Conservation (phyloP, 2,329 filamentous ascomycete genomes). For the Thelonectria rubi region DNA sequence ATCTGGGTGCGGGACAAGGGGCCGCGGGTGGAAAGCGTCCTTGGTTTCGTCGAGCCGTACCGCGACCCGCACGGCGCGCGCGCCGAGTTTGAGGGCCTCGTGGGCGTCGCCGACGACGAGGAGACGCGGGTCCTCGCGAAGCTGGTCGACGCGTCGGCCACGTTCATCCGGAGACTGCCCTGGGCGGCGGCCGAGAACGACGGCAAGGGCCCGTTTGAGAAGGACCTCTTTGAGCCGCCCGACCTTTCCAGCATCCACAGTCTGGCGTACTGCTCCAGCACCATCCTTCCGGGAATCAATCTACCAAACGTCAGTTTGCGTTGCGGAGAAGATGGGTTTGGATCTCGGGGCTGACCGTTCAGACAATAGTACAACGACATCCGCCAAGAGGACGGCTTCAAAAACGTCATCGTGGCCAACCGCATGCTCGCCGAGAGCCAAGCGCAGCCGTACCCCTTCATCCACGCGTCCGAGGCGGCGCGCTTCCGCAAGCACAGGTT, state of each 20-base stretch:
- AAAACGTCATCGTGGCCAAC: constrained; percentile 70
- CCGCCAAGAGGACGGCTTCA: constrained; percentile 68
- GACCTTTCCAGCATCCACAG: constrained; percentile 79
- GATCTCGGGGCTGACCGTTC: background rate
- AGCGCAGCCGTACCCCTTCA: constrained; percentile 59
- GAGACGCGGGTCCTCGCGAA: constrained; percentile 67
- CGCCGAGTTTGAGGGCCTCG: constrained; percentile 68
- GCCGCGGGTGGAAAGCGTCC: constrained; percentile 65
- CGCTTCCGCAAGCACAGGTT: constrained; percentile 71
- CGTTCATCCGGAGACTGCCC: constrained; percentile 73
- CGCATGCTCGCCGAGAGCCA: constrained; percentile 63
- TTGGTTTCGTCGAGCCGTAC: constrained; percentile 72
- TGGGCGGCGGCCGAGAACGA: constrained; percentile 61
- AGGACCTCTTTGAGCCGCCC: constrained; percentile 74
- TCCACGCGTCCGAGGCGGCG: constrained; percentile 67
- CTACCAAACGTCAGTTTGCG: constrained; percentile 53
- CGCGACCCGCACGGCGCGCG: constrained; percentile 67
- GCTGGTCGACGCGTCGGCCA: constrained; percentile 70
- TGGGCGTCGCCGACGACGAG: constrained; percentile 71
- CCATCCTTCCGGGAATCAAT: constrained; percentile 55
- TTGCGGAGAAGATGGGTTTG: background rate
- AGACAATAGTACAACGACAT: constrained; percentile 62
- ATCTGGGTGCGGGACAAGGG: constrained; percentile 67
- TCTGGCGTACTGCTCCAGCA: constrained; percentile 55
- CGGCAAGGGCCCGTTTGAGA: constrained; percentile 70